Base-by-base conservation (phyloP, 352 stramenopile genomes). In the Phytophthora pseudosyringae region DNA sequence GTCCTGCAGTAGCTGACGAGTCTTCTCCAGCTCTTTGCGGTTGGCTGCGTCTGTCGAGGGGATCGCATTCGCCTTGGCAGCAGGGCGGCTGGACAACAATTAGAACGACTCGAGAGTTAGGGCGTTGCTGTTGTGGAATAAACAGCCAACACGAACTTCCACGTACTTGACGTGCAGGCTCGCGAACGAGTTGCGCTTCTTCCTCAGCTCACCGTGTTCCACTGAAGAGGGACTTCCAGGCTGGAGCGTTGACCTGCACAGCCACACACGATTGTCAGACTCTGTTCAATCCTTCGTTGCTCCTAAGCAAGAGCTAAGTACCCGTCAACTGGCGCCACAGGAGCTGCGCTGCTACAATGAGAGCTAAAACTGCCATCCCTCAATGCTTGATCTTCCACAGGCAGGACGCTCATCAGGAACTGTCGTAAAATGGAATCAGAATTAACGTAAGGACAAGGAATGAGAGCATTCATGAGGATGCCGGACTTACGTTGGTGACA, bases 331-430 rank as follows among this genome's bases (percentile, higher is more conserved):
- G 71, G 70, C 21, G 67, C 28, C 25, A 83, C 65, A n/a, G 59
- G 52, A 18, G 67, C 54, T n/a, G 26, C 16, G 16, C 56, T 58
- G 16, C 40, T 69, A 36, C 45, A 31, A 29, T 41, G 49, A 1
- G 45, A 36, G 57, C 26, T 73, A 25, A 48, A 45, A 15, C 26
- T 57, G 16, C 51, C 46, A 50, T 59, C 59, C 11, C 38, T 44
- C 35, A 52, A 48, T 15, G 59, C 38, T 15, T 80, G 62, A 8
- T 92, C 80, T 69, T 93, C 83, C 0, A 82, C 75, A 5, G 84
- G 86, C 8, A 94, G 60, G 6, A 92, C 81, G 40, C 86, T 95
- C 69, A 93, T 91, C 6, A 93, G 48, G 28, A 95, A 88, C 84
- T 93, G 39, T 8, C 21, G 21, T 39, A 7, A 1, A 61, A 36